Evolutionary conservation across 352 stramenopile genomes (phyloP).

Genomic region (Globisporangium splendens): DNA sequence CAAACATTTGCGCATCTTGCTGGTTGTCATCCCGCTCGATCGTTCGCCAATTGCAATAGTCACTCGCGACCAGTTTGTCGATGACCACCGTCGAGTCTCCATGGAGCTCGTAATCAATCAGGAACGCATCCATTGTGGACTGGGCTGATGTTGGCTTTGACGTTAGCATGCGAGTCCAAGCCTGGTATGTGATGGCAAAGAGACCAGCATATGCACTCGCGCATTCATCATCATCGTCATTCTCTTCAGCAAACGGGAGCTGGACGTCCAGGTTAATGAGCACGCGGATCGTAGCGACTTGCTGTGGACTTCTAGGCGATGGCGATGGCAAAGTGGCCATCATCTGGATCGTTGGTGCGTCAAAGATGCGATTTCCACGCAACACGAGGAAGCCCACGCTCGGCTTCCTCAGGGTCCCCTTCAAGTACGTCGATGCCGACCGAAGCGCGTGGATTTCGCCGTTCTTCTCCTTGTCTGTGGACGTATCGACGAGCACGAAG

Average conservation of each 20-base stretch:
- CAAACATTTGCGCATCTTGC: background rate
- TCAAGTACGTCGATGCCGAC: background rate
- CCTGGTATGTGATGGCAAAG: conserved; percentile 5
- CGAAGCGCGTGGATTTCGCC: conserved; percentile 3
- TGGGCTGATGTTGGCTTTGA: too few species aligned
- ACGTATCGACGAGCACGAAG: conserved; percentile 1
- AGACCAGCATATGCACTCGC: conserved; percentile 14
- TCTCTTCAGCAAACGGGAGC: background rate
- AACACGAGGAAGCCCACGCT: conserved; percentile 19
- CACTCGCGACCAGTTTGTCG: conserved; percentile 23
- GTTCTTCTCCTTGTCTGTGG: background rate
- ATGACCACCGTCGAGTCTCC: background rate
- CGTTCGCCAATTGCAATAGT: conserved; percentile 23
- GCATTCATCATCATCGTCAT: background rate
- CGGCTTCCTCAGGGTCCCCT: background rate
- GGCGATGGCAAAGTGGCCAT: conserved; percentile 9
- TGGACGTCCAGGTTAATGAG: conserved; percentile 25
- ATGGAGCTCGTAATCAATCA: too few species aligned
- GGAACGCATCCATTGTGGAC: too few species aligned
- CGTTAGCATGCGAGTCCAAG: too few species aligned
- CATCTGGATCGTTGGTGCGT: conserved; percentile 24
- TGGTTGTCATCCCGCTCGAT: background rate
- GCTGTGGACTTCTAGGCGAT: background rate
- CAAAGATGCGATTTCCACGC: conserved; percentile 15
- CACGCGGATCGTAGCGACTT: conserved; percentile 3